A percentile compares a stretch with the other conserved stretches of the same genome.
phyloP scores from a whole-genome alignment of 2,329 filamentous ascomycete genomes.

The Davidsoniella neocaledoniae region DNA sequence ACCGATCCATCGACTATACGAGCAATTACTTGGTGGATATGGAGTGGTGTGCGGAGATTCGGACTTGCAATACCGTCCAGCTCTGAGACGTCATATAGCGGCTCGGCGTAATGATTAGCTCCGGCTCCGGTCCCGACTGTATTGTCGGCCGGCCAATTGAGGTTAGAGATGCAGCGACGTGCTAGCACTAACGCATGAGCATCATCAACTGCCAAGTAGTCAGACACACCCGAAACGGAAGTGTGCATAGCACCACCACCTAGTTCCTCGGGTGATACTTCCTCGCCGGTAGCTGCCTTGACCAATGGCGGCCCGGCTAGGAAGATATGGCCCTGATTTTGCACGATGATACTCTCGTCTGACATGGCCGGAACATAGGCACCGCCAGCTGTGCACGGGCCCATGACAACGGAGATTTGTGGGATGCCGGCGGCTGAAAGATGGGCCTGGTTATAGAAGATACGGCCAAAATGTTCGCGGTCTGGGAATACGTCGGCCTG shows the following conservation, averaged over 20 bases:
- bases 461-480: constrained; percentile 84
- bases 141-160: constrained; percentile 55
- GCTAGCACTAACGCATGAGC: constrained; percentile 80
- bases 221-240: constrained; percentile 79
- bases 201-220: constrained; percentile 89
- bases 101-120: constrained; percentile 42
- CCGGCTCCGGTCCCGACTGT: neutral
- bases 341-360: constrained; percentile 92
- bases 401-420: constrained; percentile 92
- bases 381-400: constrained; percentile 85
- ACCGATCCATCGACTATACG: constrained; percentile 80
- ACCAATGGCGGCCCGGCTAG: constrained; percentile 86
- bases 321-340: constrained; percentile 94
- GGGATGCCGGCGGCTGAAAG: constrained; percentile 84
- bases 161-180: constrained; percentile 65
- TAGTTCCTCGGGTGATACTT: constrained; percentile 77
- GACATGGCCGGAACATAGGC: constrained; percentile 96
- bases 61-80: constrained; percentile 78
- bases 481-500: constrained; percentile 95
- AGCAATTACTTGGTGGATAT: constrained; percentile 79
- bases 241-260: constrained; percentile 83
- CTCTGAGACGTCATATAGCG: constrained; percentile 63
- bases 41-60: constrained; percentile 71
- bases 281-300: constrained; percentile 88
- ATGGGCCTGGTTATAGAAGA: constrained; percentile 94